Evolutionary conservation across 495 filamentous ascomycete species (phyloP), one percentile per base, ranked within the genome.

Genomic region (Aspergillus avenaceus): DNA sequence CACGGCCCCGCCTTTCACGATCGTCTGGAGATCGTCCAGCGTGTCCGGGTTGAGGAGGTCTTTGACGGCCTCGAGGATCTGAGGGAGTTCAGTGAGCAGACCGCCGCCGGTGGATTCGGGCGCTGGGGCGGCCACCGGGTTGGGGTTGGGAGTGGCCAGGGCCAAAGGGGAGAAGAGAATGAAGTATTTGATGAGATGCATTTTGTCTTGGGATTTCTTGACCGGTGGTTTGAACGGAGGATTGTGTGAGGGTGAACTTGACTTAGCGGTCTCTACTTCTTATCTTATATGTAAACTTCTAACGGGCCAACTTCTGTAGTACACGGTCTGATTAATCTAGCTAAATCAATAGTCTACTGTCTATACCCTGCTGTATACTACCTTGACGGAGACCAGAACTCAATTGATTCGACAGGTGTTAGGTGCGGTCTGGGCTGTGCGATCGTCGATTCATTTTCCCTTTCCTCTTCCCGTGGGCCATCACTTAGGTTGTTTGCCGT

Each of bases 11-110:
- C 62, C 62, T 29, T 53, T 62, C 26, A 71, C 58, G 9, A 69
- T 70, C 1, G 56, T 67, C 34, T 76, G 61, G 24, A 80, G 58
- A 54, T 79, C 73, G 38, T 73, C 49, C 56, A 73, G 55, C 41
- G 63, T 71, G 5, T 73, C 54, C 9, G 54, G 38, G 46, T 54
- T 68, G 6, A 80, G 58, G 4, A 80, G 56, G 1, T 56, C 51
- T 47, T 65, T 52, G 24, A 58, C 58, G 11, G 56, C 63, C 19
- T 45, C 45, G 23, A 71, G 41, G 8, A 67, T 45, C 2, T 38
- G 49, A 8, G 62, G 62, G 2, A 69, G 44, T 5, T 65, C 63
- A 9, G 50, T 36, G 16, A 71, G 55, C 4, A 69, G 53, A 22
- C 64, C 62, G 8, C 34, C 34, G 19, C 62, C 60, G 29, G 40